A percentile compares a stretch with the other conserved stretches of the same genome.
These are phyloP conservation scores for Trichoderma polysporum DNA, from an alignment of 2,329 filamentous ascomycete species.

Conservation along the genomic window DNA sequence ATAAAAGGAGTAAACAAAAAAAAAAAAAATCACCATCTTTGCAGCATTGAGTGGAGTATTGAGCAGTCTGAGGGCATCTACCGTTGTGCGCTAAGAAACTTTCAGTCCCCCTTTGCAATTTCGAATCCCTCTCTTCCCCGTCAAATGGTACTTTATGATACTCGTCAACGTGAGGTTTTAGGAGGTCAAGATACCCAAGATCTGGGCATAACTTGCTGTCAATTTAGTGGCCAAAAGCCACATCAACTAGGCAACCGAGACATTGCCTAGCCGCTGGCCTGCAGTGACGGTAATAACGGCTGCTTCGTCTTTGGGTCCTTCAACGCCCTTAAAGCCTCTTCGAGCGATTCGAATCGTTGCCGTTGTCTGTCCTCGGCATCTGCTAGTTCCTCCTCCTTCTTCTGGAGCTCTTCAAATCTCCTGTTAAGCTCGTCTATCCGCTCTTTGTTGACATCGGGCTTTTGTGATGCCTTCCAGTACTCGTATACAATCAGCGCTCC, in stretches of 20 bases:
- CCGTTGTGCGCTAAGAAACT: neutral
- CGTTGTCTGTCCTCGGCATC: slow-evolving; percentile 45
- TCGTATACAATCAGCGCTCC: slow-evolving; percentile 60
- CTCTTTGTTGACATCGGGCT: slow-evolving; percentile 58
- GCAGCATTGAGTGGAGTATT: neutral
- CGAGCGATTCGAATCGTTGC: slow-evolving; percentile 52
- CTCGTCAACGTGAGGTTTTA: neutral
- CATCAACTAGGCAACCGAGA: neutral
- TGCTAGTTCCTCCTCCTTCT: slow-evolving; percentile 51
- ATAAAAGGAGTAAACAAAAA: neutral
- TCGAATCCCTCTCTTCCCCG: neutral
- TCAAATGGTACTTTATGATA: neutral
- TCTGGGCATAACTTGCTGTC: neutral
- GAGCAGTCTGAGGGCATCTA: neutral
- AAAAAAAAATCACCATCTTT: neutral
- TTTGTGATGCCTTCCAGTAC: slow-evolving; percentile 57
- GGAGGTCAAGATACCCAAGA: neutral
- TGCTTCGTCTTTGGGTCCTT: slow-evolving; percentile 58
- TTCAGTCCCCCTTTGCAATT: neutral
- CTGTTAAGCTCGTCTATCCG: slow-evolving; percentile 51
- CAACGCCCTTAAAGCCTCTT: slow-evolving; percentile 51
- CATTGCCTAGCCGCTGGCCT: slow-evolving; percentile 21
- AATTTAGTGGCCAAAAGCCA: slow-evolving; percentile 3
- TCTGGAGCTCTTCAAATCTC: slow-evolving; percentile 50
- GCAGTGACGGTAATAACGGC: slow-evolving; percentile 47